Base-by-base conservation (phyloP, 106 monocot genomes). In the Apostasia ramifera region DNA sequence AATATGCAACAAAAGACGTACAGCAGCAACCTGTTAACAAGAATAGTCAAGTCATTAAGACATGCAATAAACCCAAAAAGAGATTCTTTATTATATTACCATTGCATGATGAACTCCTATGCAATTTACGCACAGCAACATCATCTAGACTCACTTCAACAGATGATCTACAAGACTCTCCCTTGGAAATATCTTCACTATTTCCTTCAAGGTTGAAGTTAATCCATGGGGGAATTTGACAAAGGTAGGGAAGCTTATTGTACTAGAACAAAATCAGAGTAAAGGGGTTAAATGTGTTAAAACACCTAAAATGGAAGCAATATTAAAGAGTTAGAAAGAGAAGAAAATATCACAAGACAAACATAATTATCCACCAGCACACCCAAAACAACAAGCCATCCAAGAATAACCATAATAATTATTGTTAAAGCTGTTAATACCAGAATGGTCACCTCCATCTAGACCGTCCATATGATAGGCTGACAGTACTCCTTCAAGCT, bases 211-310 rank as follows among this genome's bases (percentile, higher is more conserved):
- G 62, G 52, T 79, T 76, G 78, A 82, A 89, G 67, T 47, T 68
- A 73, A 92, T 77, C 86, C 86, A 83, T 61, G 87, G 67, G 53
- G 91, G 86, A 81, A 92, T 75, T 74, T 77, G 77, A 77, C 70
- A 81, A 61, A 44, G 67, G 61, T 57, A 8, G 53, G 43, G 75
- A 65, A 91, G 67, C 70, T 81, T 88, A 76, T 95, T 95, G 70
- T 76, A 76, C 95, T 94, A 68, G 40, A 80, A 55, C 52, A 53
- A 72, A 57, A 47, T 41, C 5, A 60, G 44, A 67, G 50, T 8
- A 15, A 63, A 40, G 63, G 1, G 52, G 7, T 8, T 1, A 74
- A 63, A 68, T 3, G 49, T 71, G 53, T 65, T 45, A 41, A n/a
- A 60, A 60, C 37, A 7, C 40, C 1, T 7, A 40, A 12, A 60